Evolutionary conservation across 225 moss, liverwort and hornwort species (phyloP), one percentile per base, ranked within the genome.

Genomic region (Ulota crispa): DNA sequence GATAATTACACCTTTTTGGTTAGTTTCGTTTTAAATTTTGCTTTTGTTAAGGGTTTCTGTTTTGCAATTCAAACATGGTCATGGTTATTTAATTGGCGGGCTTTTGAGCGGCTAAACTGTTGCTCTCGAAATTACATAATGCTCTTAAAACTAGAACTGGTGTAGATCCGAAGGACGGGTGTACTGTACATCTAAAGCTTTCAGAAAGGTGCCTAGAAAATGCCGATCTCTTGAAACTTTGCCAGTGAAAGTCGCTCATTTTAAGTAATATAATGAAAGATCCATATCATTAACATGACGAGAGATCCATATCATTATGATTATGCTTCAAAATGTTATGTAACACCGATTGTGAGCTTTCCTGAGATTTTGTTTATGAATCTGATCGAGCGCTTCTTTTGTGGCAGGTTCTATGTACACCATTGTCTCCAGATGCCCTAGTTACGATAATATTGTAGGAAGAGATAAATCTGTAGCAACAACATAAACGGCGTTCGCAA

Each of bases 401-500:
- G 20, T 86, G 59, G 78, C 78, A 86, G 78, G 82, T 54, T 57
- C 5, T 27, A 71, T 50, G 26, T 8, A 26, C 18, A 61, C 11
- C 45, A 4, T 50, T 27, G 27, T 26, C 19, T 26, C 24, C 56
- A 21, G 3, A 41, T 20, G 7, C 9, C 41, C 15, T 30, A 57
- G 50, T 4, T 41, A 21, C 30, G 0, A 16, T 65, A 5, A 34
- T 24, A 34, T 50, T 32, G 11, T 24, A 36, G 27, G 13, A 63
- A 21, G 14, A 34, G 36, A 61, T 36, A 24, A 62, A 2, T 32
- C 3, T 12, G 69, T 30, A 59, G 59, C 43, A 59, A 43, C 30
- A 11, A 21, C 28, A 43, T 13, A 30, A 79, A 11, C 13, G 11
- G 30, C 31, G 2, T 71, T 31, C 52, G 21, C 20, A 39, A 39